These are phyloP conservation scores for Sistotremastrum suecicum DNA, from an alignment of 768 basidiomycete genomes.

Conservation along the genomic window DNA sequence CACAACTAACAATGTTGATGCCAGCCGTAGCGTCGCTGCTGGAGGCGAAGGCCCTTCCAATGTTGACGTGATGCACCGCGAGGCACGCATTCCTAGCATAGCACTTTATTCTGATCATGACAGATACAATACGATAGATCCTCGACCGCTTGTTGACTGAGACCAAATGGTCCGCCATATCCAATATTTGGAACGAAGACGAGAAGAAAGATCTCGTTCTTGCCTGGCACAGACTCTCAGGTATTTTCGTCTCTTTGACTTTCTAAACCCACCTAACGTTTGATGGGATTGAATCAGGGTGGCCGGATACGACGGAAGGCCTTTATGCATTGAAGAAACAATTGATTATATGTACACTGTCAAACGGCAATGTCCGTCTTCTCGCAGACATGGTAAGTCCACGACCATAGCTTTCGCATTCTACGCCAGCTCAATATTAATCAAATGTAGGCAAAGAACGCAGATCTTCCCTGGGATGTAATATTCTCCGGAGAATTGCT, in stretches of 20 bases:
- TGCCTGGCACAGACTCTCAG: conserved; percentile 47
- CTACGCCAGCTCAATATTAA: not conserved
- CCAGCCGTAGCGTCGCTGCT: conserved; percentile 28
- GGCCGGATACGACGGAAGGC: conserved; percentile 39
- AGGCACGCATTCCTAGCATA: conserved; percentile 19
- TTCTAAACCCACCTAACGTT: too few species aligned
- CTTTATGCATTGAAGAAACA: conserved; percentile 37
- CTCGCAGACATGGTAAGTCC: conserved; percentile 42
- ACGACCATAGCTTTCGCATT: not conserved
- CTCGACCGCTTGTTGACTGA: conserved; percentile 39
- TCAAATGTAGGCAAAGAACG: conserved; percentile 37
- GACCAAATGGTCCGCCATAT: conserved; percentile 37
- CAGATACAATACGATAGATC: conserved; percentile 24
- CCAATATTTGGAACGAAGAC: conserved; percentile 26
- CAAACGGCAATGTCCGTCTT: conserved; percentile 50
- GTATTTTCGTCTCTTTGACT: conserved; percentile 13
- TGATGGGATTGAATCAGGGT: conserved; percentile 22
- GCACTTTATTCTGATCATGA: not conserved
- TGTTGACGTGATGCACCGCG: conserved; percentile 41
- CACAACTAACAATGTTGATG: too few species aligned
- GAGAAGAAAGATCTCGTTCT: conserved; percentile 31
- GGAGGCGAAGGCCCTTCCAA: conserved; percentile 34
- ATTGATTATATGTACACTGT: conserved; percentile 36
- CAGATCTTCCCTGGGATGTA: conserved; percentile 48
- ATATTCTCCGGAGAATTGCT: conserved; percentile 50